Evolutionary conservation across 2,329 filamentous ascomycete genomes (phyloP), one percentile per base, ranked within the genome.

Genomic region (Sporothrix pallida): DNA sequence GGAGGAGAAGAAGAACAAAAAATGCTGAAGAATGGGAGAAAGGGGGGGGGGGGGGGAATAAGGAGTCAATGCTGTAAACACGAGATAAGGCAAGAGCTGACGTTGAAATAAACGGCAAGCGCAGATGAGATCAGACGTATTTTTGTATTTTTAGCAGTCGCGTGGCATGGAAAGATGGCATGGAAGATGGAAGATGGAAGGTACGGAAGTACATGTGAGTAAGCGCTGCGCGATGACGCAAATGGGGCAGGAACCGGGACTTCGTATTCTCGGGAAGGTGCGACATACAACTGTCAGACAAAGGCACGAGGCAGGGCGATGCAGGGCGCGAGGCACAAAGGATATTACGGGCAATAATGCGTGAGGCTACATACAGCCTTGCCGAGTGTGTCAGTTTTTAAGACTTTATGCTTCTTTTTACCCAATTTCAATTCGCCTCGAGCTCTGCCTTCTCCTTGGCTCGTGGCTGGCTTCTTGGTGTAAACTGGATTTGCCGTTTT

Each of bases 141-240:
- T 37, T 37, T 37, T 37, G 52, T 56, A 23, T 26, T 17, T 54
- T 20, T 17, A 12, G 26, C 5, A 31, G 56, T 37, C 31, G 17
- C 58, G 37, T 37, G 63, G 46, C 65, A 69, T 37, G 31, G 31
- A 26, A 37, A 37, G 31, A 37, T 26, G 23, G 23, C 23, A 26
- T 37, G 31, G 31, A 37, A 37, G 31, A 37, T 37, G 31, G 31
- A 37, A 37, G 31, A 37, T 37, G 31, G 31, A 37, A 37, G 31
- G 31, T 37, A 37, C 31, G 7, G 31, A 37, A 26, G 23, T 12
- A 13, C 65, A n/a, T 20, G 48, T 69, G 46, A 69, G 65, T 69
- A 9, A 69, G 65, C 63, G 46, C 44, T 50, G 63, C 12, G 23
- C 65, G 65, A 69, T 69, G 46, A 69, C 65, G 65, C 65, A 69